phyloP scores from a whole-genome alignment of 768 basidiomycete species.

The Leucosporidium yakuticum region DNA sequence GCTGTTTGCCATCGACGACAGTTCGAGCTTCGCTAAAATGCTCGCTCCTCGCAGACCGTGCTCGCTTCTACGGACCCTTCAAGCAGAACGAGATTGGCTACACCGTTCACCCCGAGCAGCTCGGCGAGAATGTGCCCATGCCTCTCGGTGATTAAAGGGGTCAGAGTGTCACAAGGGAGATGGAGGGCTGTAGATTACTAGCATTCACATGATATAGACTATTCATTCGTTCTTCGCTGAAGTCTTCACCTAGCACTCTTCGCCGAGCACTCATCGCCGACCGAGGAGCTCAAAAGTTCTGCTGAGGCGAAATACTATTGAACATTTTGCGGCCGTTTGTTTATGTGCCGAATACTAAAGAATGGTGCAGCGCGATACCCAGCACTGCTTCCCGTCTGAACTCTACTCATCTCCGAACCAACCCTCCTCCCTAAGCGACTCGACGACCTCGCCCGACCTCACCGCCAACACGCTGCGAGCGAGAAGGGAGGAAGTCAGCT shows the following conservation, averaged over 20 bases:
- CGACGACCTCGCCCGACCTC: not conserved
- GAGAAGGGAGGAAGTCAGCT: not conserved
- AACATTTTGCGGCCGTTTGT: too few species aligned
- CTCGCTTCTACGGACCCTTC: constrained; percentile 40
- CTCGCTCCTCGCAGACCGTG: not conserved
- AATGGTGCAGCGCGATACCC: too few species aligned
- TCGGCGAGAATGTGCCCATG: not conserved
- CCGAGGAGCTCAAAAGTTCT: not conserved
- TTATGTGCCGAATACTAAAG: too few species aligned
- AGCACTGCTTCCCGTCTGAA: too few species aligned
- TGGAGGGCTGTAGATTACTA: not conserved
- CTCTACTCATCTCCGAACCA: too few species aligned
- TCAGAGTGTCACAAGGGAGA: not conserved
- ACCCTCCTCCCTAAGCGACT: too few species aligned
- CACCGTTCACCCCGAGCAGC: constrained; percentile 34
- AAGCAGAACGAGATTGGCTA: constrained; percentile 40
- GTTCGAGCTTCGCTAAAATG: constrained; percentile 4
- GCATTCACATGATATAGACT: not conserved
- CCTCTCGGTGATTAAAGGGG: not conserved
- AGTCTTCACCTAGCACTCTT: not conserved
- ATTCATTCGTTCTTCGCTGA: not conserved
- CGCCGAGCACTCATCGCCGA: not conserved
- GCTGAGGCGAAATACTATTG: too few species aligned
- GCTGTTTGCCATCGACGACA: not conserved
- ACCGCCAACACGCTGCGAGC: not conserved